Evolutionary conservation across 2,329 filamentous ascomycete species (phyloP).

Genomic region (Aspergillus persii): DNA sequence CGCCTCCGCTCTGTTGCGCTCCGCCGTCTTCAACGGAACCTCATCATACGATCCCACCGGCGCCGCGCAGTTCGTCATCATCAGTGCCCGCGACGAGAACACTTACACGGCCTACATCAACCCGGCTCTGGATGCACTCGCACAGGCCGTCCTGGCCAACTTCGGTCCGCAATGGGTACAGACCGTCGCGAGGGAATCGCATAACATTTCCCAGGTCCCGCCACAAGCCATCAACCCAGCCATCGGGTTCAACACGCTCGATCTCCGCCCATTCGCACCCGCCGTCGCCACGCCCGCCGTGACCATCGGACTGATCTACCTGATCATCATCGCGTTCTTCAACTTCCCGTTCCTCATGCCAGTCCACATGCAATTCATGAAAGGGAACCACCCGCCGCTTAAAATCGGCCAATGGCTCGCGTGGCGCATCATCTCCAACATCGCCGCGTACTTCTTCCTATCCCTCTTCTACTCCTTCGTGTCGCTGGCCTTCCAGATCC

Average conservation of each 20-base stretch:
- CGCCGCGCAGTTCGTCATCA: conserved; percentile 56
- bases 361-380: conserved; percentile 59
- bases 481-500: conserved; percentile 61
- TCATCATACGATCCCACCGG: conserved; percentile 59
- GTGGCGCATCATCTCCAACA: conserved; percentile 58
- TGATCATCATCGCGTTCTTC: conserved; percentile 68
- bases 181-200: conserved; percentile 31
- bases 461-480: conserved; percentile 64
- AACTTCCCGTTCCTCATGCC: conserved; percentile 64
- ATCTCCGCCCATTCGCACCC: conserved; percentile 60
- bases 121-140: conserved; percentile 51
- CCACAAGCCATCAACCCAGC: conserved; percentile 57
- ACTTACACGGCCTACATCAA: conserved; percentile 55
- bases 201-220: conserved; percentile 48
- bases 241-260: conserved; percentile 55
- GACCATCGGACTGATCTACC: conserved; percentile 63
- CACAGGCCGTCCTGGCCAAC: conserved; percentile 44
- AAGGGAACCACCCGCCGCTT: conserved; percentile 54
- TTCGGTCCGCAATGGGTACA: conserved; percentile 48
- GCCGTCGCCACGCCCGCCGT: conserved; percentile 56
- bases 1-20: conserved; percentile 57
- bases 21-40: conserved; percentile 56
- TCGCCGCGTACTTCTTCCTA: conserved; percentile 59
- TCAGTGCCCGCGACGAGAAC: conserved; percentile 56
- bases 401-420: conserved; percentile 58